phyloP scores from a whole-genome alignment of 257 asterid genomes.

The Solanum infundibuliforme region DNA sequence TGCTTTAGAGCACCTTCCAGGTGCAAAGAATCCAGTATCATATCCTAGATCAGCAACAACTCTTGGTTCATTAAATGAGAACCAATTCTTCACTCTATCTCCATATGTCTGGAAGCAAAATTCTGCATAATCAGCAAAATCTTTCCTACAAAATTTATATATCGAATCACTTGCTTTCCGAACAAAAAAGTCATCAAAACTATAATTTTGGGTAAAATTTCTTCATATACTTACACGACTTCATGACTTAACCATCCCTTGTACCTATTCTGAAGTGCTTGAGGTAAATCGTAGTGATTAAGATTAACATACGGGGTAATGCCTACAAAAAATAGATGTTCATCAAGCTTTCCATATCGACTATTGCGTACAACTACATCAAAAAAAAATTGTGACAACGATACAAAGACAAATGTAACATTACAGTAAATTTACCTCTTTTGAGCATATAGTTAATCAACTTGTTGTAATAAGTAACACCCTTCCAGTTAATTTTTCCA shows the following conservation, averaged over 20 bases:
- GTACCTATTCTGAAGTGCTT: conserved; percentile 48
- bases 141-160: conserved; percentile 39
- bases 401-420: neutral
- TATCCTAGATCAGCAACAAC: conserved; percentile 35
- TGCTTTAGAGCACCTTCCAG: conserved; percentile 60
- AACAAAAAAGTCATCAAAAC: neutral
- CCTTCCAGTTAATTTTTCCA: conserved; percentile 10
- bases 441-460: conserved; percentile 11
- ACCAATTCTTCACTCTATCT: conserved; percentile 72
- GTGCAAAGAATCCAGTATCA: conserved; percentile 39
- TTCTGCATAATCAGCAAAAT: conserved; percentile 54
- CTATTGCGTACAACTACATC: neutral
- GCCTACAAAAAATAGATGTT: conserved; percentile 19
- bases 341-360: neutral
- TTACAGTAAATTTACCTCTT: neutral
- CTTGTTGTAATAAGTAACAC: conserved; percentile 9
- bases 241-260: conserved; percentile 67
- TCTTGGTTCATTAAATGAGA: conserved; percentile 62
- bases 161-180: neutral
- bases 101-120: conserved; percentile 51
- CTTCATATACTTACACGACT: conserved; percentile 44
- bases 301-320: conserved; percentile 62
- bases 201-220: neutral
- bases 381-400: neutral
- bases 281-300: conserved; percentile 60